These are phyloP conservation scores for Kazachstania taianensis DNA, from an alignment of 805 yeast genomes.

Conservation along the genomic window DNA sequence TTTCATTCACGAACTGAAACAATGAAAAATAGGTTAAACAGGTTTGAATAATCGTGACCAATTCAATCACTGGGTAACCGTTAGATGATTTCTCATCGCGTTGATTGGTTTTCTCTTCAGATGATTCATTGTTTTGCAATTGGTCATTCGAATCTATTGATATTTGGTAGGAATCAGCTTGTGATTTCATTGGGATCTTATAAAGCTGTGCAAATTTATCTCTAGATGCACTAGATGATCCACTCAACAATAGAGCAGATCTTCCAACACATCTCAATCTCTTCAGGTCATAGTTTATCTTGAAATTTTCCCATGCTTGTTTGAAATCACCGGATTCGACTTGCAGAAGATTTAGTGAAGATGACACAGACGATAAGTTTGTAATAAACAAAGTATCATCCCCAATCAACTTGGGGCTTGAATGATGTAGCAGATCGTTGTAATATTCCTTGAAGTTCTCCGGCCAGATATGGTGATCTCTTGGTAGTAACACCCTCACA, in stretches of 20 bases:
- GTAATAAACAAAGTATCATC: conserved; percentile 65
- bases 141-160: not conserved
- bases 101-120: not conserved
- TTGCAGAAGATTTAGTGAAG: conserved; percentile 60
- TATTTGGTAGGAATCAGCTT: not conserved
- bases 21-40: conserved; percentile 69
- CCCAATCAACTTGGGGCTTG: conserved; percentile 56
- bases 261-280: conserved; percentile 79
- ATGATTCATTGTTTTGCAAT: not conserved
- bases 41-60: conserved; percentile 66
- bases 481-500: conserved; percentile 43
- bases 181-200: conserved; percentile 35
- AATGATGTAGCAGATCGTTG: conserved; percentile 52
- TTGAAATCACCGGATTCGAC: conserved; percentile 51
- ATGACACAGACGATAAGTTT: conserved; percentile 71
- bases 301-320: conserved; percentile 46
- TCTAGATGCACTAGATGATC: conserved; percentile 65
- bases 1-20: conserved; percentile 47
- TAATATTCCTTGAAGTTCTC: conserved; percentile 46
- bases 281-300: conserved; percentile 66
- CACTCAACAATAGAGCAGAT: conserved; percentile 59
- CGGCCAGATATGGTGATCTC: conserved; percentile 27
- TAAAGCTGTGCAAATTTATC: conserved; percentile 75
- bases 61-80: conserved; percentile 56
- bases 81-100: not conserved